Conservation (phyloP, 2,329 filamentous ascomycete species). For the Beauveria scarabaeidicola region DNA sequence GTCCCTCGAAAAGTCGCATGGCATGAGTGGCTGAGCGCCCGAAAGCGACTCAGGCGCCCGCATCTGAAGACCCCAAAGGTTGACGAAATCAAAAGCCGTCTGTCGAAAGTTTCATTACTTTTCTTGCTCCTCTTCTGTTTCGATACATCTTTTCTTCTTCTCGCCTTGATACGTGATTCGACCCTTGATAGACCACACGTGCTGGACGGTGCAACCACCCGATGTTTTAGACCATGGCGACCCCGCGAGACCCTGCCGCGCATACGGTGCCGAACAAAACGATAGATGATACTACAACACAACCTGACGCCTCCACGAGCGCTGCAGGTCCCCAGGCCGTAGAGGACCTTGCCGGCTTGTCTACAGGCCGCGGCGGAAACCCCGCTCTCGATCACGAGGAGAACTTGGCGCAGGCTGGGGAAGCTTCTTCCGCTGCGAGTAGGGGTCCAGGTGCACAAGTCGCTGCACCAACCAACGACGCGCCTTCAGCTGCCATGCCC, state of each 20-base stretch:
- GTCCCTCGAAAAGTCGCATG: not conserved
- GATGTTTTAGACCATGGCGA: conserved; percentile 7
- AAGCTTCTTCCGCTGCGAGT: conserved; percentile 35
- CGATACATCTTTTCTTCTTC: too few species aligned
- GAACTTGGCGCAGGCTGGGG: conserved; percentile 37
- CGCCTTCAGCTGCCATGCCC: conserved; percentile 4
- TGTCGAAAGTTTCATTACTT: not conserved
- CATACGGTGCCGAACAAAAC: not conserved
- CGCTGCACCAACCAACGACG: conserved; percentile 21
- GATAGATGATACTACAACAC: not conserved
- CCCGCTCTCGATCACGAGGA: conserved; percentile 32
- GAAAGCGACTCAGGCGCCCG: not conserved
- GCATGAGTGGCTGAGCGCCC: not conserved
- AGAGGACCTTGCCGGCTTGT: not conserved
- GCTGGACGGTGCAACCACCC: not conserved
- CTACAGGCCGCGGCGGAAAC: conserved; percentile 31
- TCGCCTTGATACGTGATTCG: not conserved
- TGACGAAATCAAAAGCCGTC: not conserved
- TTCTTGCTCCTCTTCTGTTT: not conserved
- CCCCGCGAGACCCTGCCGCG: conserved; percentile 8
- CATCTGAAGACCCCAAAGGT: not conserved
- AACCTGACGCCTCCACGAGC: not conserved
- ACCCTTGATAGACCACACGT: not conserved
- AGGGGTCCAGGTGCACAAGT: not conserved
- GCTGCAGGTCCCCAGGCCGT: not conserved